These are phyloP conservation scores for Pogostemon cablin DNA, from an alignment of 257 asterid genomes.

Conservation along the genomic window DNA sequence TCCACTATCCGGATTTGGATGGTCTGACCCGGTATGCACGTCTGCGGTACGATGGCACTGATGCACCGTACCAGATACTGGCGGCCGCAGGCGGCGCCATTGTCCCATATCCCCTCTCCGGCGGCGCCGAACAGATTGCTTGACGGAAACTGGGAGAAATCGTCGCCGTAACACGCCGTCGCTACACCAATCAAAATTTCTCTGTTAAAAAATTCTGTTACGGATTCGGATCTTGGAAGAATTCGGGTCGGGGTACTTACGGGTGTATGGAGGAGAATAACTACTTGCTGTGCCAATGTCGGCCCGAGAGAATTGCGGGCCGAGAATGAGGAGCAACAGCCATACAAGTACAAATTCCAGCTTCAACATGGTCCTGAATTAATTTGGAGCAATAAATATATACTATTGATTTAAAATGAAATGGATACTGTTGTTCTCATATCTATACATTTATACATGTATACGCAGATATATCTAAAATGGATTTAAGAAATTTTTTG, in stretches of 20 bases:
- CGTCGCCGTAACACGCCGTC: slow-evolving; percentile 69
- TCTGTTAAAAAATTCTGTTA: not conserved
- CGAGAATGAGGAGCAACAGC: slow-evolving; percentile 36
- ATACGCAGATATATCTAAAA: too few relatives aligned
- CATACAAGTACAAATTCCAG: slow-evolving; percentile 32
- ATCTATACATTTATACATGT: too few relatives aligned
- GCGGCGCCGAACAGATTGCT: slow-evolving; percentile 75
- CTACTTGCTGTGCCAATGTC: slow-evolving; percentile 77
- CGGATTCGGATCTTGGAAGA: too few relatives aligned
- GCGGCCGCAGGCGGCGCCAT: slow-evolving; percentile 85
- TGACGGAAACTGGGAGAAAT: slow-evolving; percentile 60
- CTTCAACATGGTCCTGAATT: slow-evolving; percentile 35
- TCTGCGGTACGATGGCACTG: slow-evolving; percentile 40
- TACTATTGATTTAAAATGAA: too few relatives aligned
- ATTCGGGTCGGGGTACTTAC: slow-evolving; percentile 44
- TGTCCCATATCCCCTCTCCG: slow-evolving; percentile 82
- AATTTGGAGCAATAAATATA: not conserved
- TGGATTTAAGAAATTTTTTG: too few relatives aligned
- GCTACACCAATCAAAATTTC: slow-evolving; percentile 40
- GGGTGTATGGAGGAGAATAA: slow-evolving; percentile 65
- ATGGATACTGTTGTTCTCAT: too few relatives aligned
- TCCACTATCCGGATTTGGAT: slow-evolving; percentile 67
- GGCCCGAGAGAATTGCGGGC: slow-evolving; percentile 43
- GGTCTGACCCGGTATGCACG: slow-evolving; percentile 49
- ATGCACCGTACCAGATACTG: slow-evolving; percentile 72